These are phyloP conservation scores for Carallia pectinifolia DNA, from an alignment of 345 rosid species.

Conservation along the genomic window DNA sequence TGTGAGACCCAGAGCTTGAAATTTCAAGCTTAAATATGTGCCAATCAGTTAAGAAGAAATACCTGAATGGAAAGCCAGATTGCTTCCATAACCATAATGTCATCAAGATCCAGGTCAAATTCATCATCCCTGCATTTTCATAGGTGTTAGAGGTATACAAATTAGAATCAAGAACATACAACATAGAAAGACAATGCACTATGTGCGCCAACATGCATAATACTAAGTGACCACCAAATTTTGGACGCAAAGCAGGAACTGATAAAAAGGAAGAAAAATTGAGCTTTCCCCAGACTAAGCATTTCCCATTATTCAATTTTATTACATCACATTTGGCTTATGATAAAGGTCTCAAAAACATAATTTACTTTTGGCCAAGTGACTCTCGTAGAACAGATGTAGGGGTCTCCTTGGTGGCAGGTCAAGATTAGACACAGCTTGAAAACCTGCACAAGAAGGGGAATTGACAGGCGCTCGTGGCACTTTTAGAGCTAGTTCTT, in stretches of 20 bases:
- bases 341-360: not conserved
- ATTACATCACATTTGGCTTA: not conserved
- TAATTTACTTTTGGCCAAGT: not conserved
- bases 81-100: constrained; percentile 95
- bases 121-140: constrained; percentile 68
- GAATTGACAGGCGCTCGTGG: too few species aligned
- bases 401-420: too few species aligned
- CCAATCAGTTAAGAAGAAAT: not conserved
- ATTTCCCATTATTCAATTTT: not conserved
- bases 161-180: too few species aligned
- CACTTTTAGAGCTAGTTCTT: too few species aligned
- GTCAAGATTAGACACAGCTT: too few species aligned
- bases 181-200: too few species aligned
- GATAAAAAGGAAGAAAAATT: not conserved
- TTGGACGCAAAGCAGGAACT: too few species aligned
- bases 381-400: not conserved
- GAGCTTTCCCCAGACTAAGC: not conserved
- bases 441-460: too few species aligned
- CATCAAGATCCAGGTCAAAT: constrained; percentile 95
- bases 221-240: too few species aligned
- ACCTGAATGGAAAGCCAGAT: constrained; percentile 98
- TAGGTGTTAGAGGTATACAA: constrained; percentile 2
- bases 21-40: not conserved
- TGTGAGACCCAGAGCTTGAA: not conserved
- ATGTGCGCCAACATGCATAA: too few species aligned